Conservation (phyloP, 345 rosid species). For the Brassica cretica region DNA sequence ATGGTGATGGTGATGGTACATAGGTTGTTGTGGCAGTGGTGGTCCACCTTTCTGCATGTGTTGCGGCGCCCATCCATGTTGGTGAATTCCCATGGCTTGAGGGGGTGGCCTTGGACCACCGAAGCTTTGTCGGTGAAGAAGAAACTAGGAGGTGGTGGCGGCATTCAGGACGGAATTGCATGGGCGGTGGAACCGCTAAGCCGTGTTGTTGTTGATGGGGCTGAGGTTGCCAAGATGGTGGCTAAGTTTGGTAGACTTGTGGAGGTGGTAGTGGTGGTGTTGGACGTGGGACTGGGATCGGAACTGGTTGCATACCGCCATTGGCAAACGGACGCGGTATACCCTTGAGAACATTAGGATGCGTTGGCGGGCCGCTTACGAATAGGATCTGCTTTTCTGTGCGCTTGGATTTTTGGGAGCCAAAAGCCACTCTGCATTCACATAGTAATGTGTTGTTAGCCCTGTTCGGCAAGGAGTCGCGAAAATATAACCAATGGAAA, state of each 20-base stretch:
- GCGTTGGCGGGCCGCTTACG: constrained; percentile 83
- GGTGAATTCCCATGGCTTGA: constrained; percentile 80
- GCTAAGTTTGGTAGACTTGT: constrained; percentile 50
- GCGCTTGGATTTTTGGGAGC: constrained; percentile 86
- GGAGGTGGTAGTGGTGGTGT: constrained; percentile 87
- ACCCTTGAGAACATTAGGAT: constrained; percentile 48
- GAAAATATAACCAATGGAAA: no score
- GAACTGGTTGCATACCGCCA: constrained; percentile 54
- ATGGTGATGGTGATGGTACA: constrained; percentile 1
- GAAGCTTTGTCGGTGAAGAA: constrained; percentile 34
- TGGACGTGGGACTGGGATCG: constrained; percentile 56
- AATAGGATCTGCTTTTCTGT: constrained; percentile 63
- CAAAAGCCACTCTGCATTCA: constrained; percentile 80
- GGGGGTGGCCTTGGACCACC: constrained; percentile 62
- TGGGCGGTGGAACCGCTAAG: constrained; percentile 61
- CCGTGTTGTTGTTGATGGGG: constrained; percentile 63
- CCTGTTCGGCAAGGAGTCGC: not conserved
- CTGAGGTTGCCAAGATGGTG: constrained; percentile 75
- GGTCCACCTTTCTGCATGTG: constrained; percentile 38
- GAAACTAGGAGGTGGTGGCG: constrained; percentile 51
- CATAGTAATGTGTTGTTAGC: constrained; percentile 9
- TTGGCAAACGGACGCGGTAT: constrained; percentile 70
- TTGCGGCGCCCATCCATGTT: constrained; percentile 65
- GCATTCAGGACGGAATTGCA: constrained; percentile 78
- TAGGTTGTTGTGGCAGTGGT: constrained; percentile 61